phyloP scores from a whole-genome alignment of 352 stramenopile genomes.

The Phytophthora vignae region DNA sequence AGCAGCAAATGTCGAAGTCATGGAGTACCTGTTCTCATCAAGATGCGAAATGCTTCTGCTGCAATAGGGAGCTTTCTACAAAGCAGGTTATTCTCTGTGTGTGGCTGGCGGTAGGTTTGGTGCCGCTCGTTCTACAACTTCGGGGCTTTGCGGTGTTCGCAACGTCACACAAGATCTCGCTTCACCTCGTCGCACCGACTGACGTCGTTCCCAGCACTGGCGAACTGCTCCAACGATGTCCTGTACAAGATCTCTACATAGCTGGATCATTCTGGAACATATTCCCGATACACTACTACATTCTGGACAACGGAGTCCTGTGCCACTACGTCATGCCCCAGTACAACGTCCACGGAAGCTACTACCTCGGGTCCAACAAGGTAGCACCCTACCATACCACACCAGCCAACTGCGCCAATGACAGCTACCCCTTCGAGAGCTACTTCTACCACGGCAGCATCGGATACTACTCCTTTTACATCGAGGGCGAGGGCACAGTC shows the following conservation, averaged over 20 bases:
- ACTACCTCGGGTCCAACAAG: constrained; percentile 1
- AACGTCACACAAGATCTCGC: constrained; percentile 27
- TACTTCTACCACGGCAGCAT: constrained; percentile 22
- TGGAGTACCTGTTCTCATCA: no score
- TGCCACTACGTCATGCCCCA: constrained; percentile 22
- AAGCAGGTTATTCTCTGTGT: background rate
- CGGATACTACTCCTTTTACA: constrained; percentile 6
- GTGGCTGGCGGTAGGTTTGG: constrained; percentile 8
- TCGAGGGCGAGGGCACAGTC: constrained; percentile 8
- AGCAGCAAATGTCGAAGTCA: no score
- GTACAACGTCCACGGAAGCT: constrained; percentile 20
- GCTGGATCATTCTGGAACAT: background rate
- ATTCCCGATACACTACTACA: no score
- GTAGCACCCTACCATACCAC: constrained; percentile 1
- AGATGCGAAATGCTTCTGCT: no score
- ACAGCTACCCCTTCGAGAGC: constrained; percentile 12
- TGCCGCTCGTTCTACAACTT: constrained; percentile 10
- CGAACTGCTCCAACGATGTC: background rate
- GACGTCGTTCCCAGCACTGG: background rate
- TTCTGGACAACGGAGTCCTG: no score
- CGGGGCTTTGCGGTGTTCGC: constrained; percentile 16
- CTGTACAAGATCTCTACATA: background rate
- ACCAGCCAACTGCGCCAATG: constrained; percentile 1
- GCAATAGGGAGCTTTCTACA: background rate
- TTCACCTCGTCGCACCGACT: constrained; percentile 5